phyloP scores from a whole-genome alignment of 139 green algal species.

The Micractinium conductrix region DNA sequence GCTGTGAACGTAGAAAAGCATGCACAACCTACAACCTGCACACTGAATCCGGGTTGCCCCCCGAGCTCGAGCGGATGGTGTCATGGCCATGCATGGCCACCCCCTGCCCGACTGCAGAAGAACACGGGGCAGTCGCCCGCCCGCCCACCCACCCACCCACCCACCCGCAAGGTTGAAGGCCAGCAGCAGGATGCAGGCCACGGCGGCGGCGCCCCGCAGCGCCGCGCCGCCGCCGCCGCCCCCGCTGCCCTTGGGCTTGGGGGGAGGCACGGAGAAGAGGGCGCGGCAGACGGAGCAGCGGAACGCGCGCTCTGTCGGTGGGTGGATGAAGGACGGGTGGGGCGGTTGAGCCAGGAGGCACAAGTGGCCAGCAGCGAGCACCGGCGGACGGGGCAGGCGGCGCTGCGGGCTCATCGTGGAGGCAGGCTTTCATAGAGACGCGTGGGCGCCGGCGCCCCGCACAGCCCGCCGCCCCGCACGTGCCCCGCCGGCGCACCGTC shows the following conservation, averaged over 20 bases:
- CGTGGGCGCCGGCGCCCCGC: background rate
- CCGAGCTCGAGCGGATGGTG: too few species aligned
- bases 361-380: background rate
- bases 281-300: constrained; percentile 50
- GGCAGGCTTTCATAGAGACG: background rate
- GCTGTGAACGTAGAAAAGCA: background rate
- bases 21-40: background rate
- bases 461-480: background rate
- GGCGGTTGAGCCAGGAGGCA: background rate
- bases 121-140: background rate
- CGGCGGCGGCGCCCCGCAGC: constrained; percentile 15
- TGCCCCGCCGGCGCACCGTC: constrained; percentile 22
- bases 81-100: background rate
- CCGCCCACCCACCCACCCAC: background rate
- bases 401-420: background rate
- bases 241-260: background rate
- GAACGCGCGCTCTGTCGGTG: constrained; percentile 43
- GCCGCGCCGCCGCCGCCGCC: background rate
- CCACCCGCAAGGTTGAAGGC: background rate
- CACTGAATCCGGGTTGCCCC: too few species aligned
- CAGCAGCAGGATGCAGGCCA: constrained; percentile 24
- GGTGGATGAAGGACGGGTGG: background rate
- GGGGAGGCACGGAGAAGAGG: constrained; percentile 41
- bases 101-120: background rate
- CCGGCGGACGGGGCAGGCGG: background rate